Evolutionary conservation across 352 stramenopile genomes (phyloP).

Genomic region (Pythium volutum): DNA sequence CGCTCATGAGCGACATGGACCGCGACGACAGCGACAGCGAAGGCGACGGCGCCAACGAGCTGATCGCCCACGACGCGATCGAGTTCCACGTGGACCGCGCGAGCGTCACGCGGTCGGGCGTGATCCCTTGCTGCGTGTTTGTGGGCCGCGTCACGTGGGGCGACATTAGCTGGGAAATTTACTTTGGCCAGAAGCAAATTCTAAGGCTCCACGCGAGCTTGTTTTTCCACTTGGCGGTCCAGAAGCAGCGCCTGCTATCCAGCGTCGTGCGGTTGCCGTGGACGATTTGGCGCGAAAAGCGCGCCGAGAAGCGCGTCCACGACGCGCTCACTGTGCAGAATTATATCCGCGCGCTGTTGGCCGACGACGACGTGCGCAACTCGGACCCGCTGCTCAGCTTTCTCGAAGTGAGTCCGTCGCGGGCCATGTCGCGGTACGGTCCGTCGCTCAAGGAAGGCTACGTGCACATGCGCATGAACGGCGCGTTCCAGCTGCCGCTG

Average conservation of each 20-base stretch:
- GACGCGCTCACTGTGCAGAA: constrained; percentile 74
- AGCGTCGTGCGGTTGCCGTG: constrained; percentile 55
- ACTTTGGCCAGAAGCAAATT: constrained; percentile 85
- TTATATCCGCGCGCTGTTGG: constrained; percentile 66
- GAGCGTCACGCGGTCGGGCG: constrained; percentile 56
- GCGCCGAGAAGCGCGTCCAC: constrained; percentile 56
- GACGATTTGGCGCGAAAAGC: constrained; percentile 83
- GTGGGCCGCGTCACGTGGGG: constrained; percentile 73
- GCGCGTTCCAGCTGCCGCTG: constrained; percentile 78
- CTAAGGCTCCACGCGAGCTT: constrained; percentile 71
- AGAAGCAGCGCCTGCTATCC: constrained; percentile 39
- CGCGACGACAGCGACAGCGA: constrained; percentile 37
- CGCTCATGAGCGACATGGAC: constrained; percentile 30
- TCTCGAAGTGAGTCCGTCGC: constrained; percentile 74
- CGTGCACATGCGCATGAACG: constrained; percentile 88
- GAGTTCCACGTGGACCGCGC: constrained; percentile 71
- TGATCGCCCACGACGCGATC: constrained; percentile 72
- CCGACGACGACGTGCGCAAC: constrained; percentile 63
- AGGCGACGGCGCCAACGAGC: constrained; percentile 44
- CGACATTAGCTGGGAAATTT: constrained; percentile 80
- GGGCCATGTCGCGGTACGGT: constrained; percentile 68
- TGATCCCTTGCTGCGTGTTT: constrained; percentile 84
- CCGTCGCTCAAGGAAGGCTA: constrained; percentile 85
- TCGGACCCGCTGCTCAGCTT: constrained; percentile 78
- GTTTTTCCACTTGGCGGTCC: constrained; percentile 45